Conservation (phyloP, 345 rosid species). For the Cardamine resedifolia region DNA sequence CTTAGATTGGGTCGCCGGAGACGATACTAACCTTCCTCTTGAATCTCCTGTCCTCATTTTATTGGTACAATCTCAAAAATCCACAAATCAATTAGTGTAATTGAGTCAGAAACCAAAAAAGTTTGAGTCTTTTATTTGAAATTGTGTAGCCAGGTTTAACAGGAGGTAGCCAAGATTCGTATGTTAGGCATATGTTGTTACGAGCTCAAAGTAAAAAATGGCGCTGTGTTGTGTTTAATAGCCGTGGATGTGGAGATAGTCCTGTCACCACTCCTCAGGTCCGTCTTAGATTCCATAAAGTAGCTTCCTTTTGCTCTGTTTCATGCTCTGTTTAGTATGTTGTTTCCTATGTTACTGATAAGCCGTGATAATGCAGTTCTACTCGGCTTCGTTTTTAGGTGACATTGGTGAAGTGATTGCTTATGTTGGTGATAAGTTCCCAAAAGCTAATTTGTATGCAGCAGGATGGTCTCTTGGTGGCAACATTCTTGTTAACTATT, state of each 20-base stretch:
- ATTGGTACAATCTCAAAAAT: constrained; percentile 45
- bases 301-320: neutral
- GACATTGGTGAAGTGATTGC: constrained; percentile 71
- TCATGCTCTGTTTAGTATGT: neutral
- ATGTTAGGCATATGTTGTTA: constrained; percentile 72
- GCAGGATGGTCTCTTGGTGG: constrained; percentile 97
- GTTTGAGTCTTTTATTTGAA: neutral
- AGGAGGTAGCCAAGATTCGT: constrained; percentile 84
- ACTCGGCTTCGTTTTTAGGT: constrained; percentile 94
- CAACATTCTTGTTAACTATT: constrained; percentile 83
- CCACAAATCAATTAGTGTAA: neutral
- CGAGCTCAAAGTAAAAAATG: constrained; percentile 69
- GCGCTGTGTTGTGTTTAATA: constrained; percentile 90
- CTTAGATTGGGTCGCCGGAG: constrained; percentile 53
- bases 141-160: constrained; percentile 80
- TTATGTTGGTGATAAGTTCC: constrained; percentile 59
- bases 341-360: neutral
- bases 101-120: neutral
- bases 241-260: constrained; percentile 82
- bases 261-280: constrained; percentile 90
- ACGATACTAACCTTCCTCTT: constrained; percentile 42
- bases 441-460: constrained; percentile 79
- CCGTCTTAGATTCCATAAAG: constrained; percentile 1
- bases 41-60: constrained; percentile 76
- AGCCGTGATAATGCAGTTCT: constrained; percentile 76